Base-by-base conservation (phyloP, 1,284 basidiomycete species). In the Mrakiaceae sp. region DNA sequence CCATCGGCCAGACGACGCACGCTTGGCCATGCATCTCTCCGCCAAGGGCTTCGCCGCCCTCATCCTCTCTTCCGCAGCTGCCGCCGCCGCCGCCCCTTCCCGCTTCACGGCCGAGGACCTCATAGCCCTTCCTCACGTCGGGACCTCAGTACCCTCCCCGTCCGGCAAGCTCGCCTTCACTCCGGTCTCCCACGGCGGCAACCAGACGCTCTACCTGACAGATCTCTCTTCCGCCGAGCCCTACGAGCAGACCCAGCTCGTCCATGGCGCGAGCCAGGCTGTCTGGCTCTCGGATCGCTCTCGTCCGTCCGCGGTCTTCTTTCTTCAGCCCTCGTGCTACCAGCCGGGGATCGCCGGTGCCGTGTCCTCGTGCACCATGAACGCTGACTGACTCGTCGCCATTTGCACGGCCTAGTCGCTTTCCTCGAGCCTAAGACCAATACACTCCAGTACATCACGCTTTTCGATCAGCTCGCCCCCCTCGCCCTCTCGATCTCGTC, bases 81-180 rank as follows among this genome's bases (percentile, higher is more conserved):
- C 47, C 7, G 40, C 55, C 39, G 54, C 58, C 12, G 46, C 62
- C 14, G 50, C 16, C 43, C 9, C 60, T n/a, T 55, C 51, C 42
- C 53, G 84, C 54, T 84, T 91, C 74, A 81, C 85, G 2, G 87
- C 89, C 0, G 80, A 82, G 70, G 84, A 91, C 71, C 79, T 92
- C 74, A 78, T 90, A 46, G 73, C 82, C 66, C 80, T 94, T 11
- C 84, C 84, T 2, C 79, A 90, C 56, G 87, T 91, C 0, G 83
- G 83, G 0, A 71, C 75, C 2, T 86, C 86, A 0, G 74, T 85
- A 9, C 81, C 87, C 14, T 90, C 87, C 64, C 76, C 78, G 60
- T 76, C 78, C 14, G 87, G 88, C 5, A 82, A 85, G 70, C 77
- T 87, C 62, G 84, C 83, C 5, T 72, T 92, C 60, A 80, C 87